phyloP scores from a whole-genome alignment of 106 monocot genomes.

The Apostasia ramifera region DNA sequence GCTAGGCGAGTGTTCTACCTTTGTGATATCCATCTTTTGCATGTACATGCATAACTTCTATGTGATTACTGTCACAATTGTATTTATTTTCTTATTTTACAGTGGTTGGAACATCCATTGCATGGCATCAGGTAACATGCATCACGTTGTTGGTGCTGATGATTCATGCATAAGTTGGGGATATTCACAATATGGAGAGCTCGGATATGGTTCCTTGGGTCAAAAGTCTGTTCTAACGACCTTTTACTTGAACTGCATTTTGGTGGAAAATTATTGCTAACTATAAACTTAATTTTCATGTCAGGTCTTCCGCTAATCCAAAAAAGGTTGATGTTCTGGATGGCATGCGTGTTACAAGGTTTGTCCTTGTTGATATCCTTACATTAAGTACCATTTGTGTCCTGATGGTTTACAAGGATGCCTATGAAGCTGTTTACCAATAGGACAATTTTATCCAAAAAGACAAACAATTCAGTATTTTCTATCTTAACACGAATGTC shows the following conservation, averaged over 20 bases:
- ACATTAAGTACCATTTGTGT: background rate
- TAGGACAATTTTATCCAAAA: too few species aligned
- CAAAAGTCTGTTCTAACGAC: conserved; percentile 55
- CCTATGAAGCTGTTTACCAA: too few species aligned
- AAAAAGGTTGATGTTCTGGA: conserved; percentile 93
- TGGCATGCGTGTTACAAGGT: conserved; percentile 88
- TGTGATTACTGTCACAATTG: background rate
- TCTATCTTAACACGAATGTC: too few species aligned
- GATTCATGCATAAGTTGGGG: conserved; percentile 99
- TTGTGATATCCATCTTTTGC: background rate
- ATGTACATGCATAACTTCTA: background rate
- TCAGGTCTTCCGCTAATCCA: conserved; percentile 87
- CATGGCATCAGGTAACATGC: conserved; percentile 97
- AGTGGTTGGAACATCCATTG: conserved; percentile 99
- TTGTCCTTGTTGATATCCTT: background rate
- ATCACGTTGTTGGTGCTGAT: conserved; percentile 95
- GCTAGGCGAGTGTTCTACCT: background rate
- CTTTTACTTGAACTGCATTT: background rate
- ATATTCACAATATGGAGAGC: conserved; percentile 64
- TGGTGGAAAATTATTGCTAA: background rate
- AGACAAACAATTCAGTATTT: too few species aligned
- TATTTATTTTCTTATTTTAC: conserved; percentile 7
- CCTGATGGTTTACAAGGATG: too few species aligned
- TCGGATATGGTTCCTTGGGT: conserved; percentile 84
- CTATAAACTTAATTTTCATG: conserved; percentile 2